These are phyloP conservation scores for Plasmopara halstedii DNA, from an alignment of 352 stramenopile genomes.

Conservation along the genomic window DNA sequence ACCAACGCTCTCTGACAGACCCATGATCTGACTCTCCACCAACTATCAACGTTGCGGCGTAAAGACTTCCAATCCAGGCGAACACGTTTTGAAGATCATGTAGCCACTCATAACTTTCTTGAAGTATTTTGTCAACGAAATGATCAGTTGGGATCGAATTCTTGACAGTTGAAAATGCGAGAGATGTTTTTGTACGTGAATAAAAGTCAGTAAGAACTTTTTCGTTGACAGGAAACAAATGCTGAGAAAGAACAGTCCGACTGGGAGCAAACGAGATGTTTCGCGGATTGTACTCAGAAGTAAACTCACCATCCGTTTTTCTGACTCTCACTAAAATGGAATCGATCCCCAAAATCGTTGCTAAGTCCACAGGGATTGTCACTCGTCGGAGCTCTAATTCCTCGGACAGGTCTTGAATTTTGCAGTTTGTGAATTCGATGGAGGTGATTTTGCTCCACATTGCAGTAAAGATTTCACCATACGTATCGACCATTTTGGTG, in stretches of 20 bases:
- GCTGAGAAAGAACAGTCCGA: conserved; percentile 48
- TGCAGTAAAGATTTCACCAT: conserved; percentile 24
- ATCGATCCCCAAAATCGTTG: conserved; percentile 37
- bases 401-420: conserved; percentile 23
- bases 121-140: conserved; percentile 15
- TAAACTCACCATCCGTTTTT: conserved; percentile 5
- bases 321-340: conserved; percentile 31
- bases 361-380: conserved; percentile 33
- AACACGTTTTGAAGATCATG: conserved; percentile 62
- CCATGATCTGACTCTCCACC: conserved; percentile 17
- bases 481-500: conserved; percentile 13
- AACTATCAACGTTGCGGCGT: conserved; percentile 48
- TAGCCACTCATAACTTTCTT: conserved; percentile 37
- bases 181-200: neutral
- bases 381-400: conserved; percentile 27
- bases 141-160: neutral
- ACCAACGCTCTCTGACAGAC: conserved; percentile 36
- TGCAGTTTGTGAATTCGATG: conserved; percentile 21
- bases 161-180: conserved; percentile 9
- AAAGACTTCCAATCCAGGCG: conserved; percentile 51
- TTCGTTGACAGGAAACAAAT: conserved; percentile 34
- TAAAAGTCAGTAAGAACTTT: neutral
- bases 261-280: conserved; percentile 35
- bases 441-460: conserved; percentile 36
- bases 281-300: conserved; percentile 16